Evolutionary conservation across 768 basidiomycete genomes (phyloP).

Genomic region (Coprinellus micaceus): DNA sequence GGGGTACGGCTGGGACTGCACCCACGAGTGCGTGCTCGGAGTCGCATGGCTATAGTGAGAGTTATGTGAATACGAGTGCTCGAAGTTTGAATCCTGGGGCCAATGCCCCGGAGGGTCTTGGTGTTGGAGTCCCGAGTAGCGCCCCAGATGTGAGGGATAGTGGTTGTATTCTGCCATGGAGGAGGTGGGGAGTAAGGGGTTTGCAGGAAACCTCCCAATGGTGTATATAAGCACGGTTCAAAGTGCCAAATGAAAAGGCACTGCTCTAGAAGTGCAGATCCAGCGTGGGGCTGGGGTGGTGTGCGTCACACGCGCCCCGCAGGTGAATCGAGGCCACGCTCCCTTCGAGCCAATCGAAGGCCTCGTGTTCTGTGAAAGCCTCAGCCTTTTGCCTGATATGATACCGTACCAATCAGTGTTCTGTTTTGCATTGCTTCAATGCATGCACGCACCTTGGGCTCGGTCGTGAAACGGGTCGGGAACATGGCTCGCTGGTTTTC

Average conservation of each 20-base stretch:
- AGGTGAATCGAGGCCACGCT: neutral
- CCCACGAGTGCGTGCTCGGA: constrained; percentile 30
- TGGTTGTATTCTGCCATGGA: neutral
- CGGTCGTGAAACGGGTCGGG: too few relatives aligned
- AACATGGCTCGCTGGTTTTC: too few relatives aligned
- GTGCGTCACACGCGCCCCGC: neutral
- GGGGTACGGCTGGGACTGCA: constrained; percentile 25
- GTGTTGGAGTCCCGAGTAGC: too few relatives aligned
- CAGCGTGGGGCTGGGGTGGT: neutral
- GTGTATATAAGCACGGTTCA: neutral
- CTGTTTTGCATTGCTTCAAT: neutral
- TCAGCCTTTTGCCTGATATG: neutral
- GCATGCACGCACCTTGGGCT: neutral
- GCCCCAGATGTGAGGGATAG: too few relatives aligned
- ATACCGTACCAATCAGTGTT: neutral
- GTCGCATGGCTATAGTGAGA: constrained; percentile 1
- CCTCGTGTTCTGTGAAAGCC: neutral
- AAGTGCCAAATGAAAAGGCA: neutral
- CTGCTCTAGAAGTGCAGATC: neutral
- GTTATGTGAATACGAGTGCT: neutral
- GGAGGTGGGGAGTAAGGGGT: neutral
- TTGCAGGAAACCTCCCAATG: neutral
- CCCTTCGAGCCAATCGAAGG: too few relatives aligned
- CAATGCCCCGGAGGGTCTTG: neutral
- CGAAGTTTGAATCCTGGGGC: neutral